These are phyloP conservation scores for Buddleja alternifolia DNA, from an alignment of 257 asterid genomes.

Conservation along the genomic window DNA sequence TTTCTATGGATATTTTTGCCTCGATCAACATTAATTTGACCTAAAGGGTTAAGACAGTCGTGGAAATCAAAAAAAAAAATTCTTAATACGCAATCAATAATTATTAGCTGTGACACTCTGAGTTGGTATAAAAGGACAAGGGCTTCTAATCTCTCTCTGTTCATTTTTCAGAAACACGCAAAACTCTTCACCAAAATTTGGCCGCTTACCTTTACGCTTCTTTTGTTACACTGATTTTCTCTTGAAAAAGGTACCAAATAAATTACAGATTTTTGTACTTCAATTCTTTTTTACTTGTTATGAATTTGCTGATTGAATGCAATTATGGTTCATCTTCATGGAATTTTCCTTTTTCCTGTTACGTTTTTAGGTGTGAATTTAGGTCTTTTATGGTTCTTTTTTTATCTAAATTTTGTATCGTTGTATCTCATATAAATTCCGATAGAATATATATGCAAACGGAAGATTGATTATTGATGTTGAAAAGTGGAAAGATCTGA, in stretches of 20 bases:
- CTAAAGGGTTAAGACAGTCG: too few species aligned
- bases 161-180: neutral
- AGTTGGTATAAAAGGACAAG: constrained; percentile 17
- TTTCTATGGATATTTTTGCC: too few species aligned
- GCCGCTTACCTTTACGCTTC: neutral
- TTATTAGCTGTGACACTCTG: constrained; percentile 33
- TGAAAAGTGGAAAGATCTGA: neutral
- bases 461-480: constrained; percentile 6
- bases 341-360: constrained; percentile 7
- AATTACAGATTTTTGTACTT: neutral
- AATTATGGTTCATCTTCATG: neutral
- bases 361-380: neutral
- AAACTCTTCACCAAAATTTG: neutral
- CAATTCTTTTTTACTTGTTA: neutral
- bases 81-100: too few species aligned
- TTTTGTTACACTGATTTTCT: neutral
- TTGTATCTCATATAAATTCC: neutral
- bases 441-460: neutral
- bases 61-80: too few species aligned
- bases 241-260: constrained; percentile 18
- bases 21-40: too few species aligned
- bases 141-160: neutral
- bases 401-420: constrained; percentile 19
- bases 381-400: neutral
- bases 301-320: neutral